These are phyloP conservation scores for Chaetomiaceae sp. DNA, from an alignment of 2,329 filamentous ascomycete species.

Conservation along the genomic window DNA sequence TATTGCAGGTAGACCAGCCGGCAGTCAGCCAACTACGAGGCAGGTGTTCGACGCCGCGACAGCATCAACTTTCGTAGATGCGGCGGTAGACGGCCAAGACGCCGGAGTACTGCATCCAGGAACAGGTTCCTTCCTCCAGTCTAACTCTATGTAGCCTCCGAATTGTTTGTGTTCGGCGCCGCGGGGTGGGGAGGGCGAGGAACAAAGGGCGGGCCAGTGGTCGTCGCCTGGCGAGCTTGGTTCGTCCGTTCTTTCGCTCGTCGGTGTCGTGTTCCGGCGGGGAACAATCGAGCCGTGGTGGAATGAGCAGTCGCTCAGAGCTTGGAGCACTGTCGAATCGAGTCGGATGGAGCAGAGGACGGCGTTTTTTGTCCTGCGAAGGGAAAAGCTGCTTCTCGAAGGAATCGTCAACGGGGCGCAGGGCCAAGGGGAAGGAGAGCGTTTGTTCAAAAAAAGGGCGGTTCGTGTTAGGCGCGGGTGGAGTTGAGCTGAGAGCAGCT, in stretches of 20 bases:
- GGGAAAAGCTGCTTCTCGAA: neutral
- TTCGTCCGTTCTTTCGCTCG: neutral
- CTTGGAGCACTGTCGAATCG: neutral
- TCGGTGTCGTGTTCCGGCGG: neutral
- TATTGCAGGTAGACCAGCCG: neutral
- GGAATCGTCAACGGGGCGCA: neutral
- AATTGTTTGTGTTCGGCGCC: neutral
- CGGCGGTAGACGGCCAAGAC: neutral
- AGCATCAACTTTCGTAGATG: constrained; percentile 2
- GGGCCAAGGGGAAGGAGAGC: neutral
- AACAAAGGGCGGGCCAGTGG: constrained; percentile 2
- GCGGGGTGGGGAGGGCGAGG: neutral
- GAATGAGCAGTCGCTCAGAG: neutral
- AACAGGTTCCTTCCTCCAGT: neutral
- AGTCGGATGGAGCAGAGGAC: neutral
- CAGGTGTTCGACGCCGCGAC: neutral
- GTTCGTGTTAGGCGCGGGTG: neutral
- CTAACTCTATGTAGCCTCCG: neutral
- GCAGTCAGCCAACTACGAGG: neutral
- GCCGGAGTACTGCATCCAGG: constrained; percentile 7
- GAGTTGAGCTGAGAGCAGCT: neutral
- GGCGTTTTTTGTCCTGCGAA: neutral
- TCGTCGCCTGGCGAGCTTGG: neutral
- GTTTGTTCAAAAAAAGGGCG: neutral
- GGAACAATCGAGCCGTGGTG: neutral